A percentile compares a stretch with the other conserved stretches of the same genome.
Evolutionary conservation across 768 basidiomycete genomes (phyloP).

Genomic region (Trametes gibbosa): DNA sequence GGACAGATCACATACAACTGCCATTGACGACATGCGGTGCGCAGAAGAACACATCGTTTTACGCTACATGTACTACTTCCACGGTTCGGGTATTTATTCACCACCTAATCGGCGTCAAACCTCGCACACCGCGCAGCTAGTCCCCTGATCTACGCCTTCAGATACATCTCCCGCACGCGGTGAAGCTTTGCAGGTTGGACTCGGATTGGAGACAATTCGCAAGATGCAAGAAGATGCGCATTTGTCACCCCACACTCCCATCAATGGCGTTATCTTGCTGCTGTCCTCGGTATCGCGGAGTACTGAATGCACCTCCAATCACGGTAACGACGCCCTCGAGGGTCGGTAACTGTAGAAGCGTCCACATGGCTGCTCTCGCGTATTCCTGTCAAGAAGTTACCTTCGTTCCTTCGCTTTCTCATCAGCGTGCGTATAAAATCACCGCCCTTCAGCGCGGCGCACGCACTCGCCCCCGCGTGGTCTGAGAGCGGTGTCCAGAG

Average conservation of each 20-base stretch:
- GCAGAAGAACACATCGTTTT: constrained; percentile 5
- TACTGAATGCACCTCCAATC: neutral
- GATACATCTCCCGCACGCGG: neutral
- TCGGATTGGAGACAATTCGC: neutral
- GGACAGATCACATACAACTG: neutral
- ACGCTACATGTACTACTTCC: constrained; percentile 16
- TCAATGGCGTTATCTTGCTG: constrained; percentile 4
- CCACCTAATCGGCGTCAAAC: constrained; percentile 3
- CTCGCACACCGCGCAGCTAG: neutral
- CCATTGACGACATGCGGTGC: constrained; percentile 14
- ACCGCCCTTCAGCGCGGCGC: neutral
- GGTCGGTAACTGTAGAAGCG: neutral
- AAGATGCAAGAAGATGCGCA: neutral
- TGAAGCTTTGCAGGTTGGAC: neutral
- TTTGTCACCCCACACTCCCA: neutral
- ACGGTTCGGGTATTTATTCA: constrained; percentile 19
- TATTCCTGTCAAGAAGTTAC: constrained; percentile 9
- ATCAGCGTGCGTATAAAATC: constrained; percentile 7
- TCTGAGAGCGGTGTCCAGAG: neutral
- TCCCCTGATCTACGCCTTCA: constrained; percentile 4
- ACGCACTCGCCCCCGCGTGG: neutral
- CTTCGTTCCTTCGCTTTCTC: constrained; percentile 2
- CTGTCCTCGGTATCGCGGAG: neutral
- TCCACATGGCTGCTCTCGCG: constrained; percentile 6
- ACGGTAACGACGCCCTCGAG: neutral